Evolutionary conservation across 768 basidiomycete species (phyloP).

Genomic region (Suillus placidus): DNA sequence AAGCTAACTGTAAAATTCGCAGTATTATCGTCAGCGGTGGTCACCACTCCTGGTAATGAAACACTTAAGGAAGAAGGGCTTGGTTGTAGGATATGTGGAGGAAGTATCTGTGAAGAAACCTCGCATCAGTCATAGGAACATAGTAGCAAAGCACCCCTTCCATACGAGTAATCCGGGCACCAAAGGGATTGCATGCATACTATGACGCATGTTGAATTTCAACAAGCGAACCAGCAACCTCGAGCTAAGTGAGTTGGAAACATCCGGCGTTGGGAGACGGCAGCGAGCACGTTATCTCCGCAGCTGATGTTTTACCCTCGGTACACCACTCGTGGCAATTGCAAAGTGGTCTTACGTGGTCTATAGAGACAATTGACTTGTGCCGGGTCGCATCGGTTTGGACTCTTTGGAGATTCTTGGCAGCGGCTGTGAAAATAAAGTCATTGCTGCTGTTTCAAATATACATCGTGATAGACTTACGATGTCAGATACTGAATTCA

Average conservation of each 20-base stretch:
- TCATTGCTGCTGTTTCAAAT: not conserved
- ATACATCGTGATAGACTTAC: not conserved
- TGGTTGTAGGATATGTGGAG: not conserved
- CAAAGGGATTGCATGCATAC: too few relatives aligned
- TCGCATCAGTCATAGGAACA: too few relatives aligned
- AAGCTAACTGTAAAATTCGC: not conserved
- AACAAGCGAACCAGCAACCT: too few relatives aligned
- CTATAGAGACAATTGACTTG: not conserved
- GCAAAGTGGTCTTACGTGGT: too few relatives aligned
- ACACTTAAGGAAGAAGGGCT: not conserved
- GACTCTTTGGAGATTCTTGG: not conserved
- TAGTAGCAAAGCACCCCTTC: too few relatives aligned
- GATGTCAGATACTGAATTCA: not conserved
- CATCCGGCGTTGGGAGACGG: too few relatives aligned
- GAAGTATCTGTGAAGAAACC: not conserved
- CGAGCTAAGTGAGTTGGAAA: too few relatives aligned
- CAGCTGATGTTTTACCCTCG: too few relatives aligned
- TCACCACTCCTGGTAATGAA: slow-evolving; percentile 32
- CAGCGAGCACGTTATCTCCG: too few relatives aligned
- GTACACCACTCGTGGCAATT: too few relatives aligned
- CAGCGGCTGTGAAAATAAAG: not conserved
- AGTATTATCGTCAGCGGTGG: slow-evolving; percentile 37
- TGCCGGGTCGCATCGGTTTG: not conserved
- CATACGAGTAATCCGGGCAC: too few relatives aligned
- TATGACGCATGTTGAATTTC: too few relatives aligned